A percentile compares a stretch with the other conserved stretches of the same genome.
These are phyloP conservation scores for Hirsutella thompsonii DNA, from an alignment of 2,329 filamentous ascomycete species.

Conservation along the genomic window DNA sequence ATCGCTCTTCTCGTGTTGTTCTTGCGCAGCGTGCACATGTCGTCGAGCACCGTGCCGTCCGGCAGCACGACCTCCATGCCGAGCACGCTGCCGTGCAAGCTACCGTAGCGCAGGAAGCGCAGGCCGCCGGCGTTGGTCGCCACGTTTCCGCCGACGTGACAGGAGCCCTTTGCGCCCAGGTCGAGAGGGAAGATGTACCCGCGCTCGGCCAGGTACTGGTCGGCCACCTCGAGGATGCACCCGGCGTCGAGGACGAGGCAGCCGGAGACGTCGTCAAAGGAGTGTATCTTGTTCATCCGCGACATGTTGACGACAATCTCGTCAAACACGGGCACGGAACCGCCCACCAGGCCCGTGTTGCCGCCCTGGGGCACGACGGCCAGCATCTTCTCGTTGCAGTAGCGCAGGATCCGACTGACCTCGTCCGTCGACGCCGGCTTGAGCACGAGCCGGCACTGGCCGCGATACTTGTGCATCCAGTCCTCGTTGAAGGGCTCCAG, in stretches of 20 bases:
- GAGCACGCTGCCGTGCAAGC: conserved; percentile 82
- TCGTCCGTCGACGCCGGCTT: conserved; percentile 77
- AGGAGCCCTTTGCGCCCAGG: conserved; percentile 94
- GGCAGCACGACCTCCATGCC: conserved; percentile 89
- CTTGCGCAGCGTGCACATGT: conserved; percentile 79
- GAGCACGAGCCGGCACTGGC: conserved; percentile 75
- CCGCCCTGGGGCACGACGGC: conserved; percentile 95
- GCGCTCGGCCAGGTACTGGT: conserved; percentile 71
- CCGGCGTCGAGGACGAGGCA: conserved; percentile 84
- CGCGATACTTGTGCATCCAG: conserved; percentile 98
- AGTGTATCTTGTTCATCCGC: conserved; percentile 82
- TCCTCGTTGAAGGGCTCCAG: conserved; percentile 89
- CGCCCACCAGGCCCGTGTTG: conserved; percentile 91
- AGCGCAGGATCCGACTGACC: conserved; percentile 80
- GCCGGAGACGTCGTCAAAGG: conserved; percentile 87
- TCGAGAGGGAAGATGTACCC: conserved; percentile 91
- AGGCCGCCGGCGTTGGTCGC: conserved; percentile 92
- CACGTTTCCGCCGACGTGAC: conserved; percentile 91
- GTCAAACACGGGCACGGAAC: conserved; percentile 93
- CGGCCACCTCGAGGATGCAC: conserved; percentile 78
- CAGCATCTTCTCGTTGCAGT: conserved; percentile 87
- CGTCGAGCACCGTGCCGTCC: conserved; percentile 83
- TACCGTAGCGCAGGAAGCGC: conserved; percentile 81
- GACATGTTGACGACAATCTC: conserved; percentile 89
- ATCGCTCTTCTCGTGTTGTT: no score